Percentiles rank a stretch among this genome's conserved stretches.
Evolutionary conservation across 352 stramenopile species (phyloP).

Genomic region (Hyaloperonospora brassicae): DNA sequence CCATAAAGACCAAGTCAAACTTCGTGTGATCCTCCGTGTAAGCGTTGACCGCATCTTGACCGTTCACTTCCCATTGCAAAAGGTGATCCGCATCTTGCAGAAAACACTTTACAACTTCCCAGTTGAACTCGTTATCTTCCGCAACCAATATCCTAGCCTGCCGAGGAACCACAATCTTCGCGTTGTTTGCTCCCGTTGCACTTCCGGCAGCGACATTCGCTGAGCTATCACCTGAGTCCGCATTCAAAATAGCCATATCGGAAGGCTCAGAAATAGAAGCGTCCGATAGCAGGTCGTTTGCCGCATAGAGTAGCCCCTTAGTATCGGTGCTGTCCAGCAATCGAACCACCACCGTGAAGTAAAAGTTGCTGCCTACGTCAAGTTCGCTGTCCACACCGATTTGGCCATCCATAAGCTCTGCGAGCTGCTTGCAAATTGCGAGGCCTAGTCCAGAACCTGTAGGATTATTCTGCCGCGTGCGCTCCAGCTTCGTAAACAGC

Average conservation of each 20-base stretch:
- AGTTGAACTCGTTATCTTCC: constrained; percentile 78
- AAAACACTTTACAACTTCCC: constrained; percentile 72
- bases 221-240: constrained; percentile 42
- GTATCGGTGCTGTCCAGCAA: constrained; percentile 43
- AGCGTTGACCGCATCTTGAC: constrained; percentile 51
- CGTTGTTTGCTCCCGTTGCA: constrained; percentile 21
- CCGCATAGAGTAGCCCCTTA: constrained; percentile 37
- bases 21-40: constrained; percentile 40
- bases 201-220: constrained; percentile 23
- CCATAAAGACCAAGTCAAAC: constrained; percentile 73
- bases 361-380: constrained; percentile 76
- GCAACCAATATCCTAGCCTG: constrained; percentile 61
- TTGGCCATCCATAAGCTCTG: constrained; percentile 81
- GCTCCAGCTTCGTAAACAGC: constrained; percentile 76
- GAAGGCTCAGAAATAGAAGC: constrained; percentile 17
- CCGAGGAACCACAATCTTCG: constrained; percentile 36
- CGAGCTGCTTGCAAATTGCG: constrained; percentile 84
- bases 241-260: constrained; percentile 22
- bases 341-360: constrained; percentile 71
- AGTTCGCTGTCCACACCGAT: constrained; percentile 82
- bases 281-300: constrained; percentile 47
- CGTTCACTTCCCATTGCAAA: constrained; percentile 67
- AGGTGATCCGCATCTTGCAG: constrained; percentile 63
- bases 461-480: constrained; percentile 76
- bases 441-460: constrained; percentile 81